phyloP scores from a whole-genome alignment of 2,329 filamentous ascomycete genomes.

The Trichoderma gracile region DNA sequence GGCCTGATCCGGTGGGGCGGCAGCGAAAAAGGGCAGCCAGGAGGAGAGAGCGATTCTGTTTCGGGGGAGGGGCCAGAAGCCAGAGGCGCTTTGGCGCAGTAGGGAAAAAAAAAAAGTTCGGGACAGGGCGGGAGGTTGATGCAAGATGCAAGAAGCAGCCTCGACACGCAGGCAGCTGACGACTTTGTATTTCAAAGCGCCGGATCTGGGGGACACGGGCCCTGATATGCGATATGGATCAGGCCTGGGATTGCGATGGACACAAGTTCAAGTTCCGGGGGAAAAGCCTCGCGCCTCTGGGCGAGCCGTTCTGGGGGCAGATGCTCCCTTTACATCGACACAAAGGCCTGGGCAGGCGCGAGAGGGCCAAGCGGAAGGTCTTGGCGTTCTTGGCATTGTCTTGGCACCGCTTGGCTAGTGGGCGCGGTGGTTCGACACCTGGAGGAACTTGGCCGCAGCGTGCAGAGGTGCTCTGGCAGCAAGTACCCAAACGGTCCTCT shows the following conservation, averaged over 20 bases:
- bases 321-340: conserved; percentile 42
- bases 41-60: conserved; percentile 9
- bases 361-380: conserved; percentile 42
- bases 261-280: conserved; percentile 19
- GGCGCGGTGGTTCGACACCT: not conserved
- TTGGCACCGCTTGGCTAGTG: conserved; percentile 29
- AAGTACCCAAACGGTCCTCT: no score
- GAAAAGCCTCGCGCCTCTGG: conserved; percentile 22
- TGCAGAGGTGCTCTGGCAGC: no score
- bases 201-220: not conserved
- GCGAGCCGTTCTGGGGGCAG: conserved; percentile 20
- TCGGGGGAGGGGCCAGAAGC: conserved; percentile 3
- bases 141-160: conserved; percentile 10
- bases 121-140: conserved; percentile 6
- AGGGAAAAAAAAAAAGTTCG: not conserved
- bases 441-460: no score
- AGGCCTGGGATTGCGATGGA: conserved; percentile 13
- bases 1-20: conserved; percentile 16
- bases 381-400: conserved; percentile 37
- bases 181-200: not conserved
- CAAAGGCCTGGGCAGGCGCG: conserved; percentile 38
- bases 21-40: conserved; percentile 8
- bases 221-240: conserved; percentile 2
- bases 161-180: not conserved
- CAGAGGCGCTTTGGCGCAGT: conserved; percentile 24